Conservation (phyloP, 495 filamentous ascomycete species). For the Sporormia fimetaria region DNA sequence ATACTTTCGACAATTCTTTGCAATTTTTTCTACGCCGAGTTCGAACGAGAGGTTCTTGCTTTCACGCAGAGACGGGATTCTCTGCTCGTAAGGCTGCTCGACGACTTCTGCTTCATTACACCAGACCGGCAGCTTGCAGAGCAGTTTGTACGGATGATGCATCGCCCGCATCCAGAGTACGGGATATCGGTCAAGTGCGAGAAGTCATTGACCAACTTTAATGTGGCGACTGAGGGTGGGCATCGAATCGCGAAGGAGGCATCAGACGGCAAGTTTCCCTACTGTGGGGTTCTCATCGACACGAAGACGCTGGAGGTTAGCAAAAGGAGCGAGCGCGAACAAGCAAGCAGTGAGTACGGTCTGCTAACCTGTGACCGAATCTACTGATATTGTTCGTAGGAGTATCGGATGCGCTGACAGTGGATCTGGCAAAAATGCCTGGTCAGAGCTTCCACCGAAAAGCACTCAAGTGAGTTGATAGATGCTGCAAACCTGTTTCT, state of each 20-base stretch:
- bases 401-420: slow-evolving; percentile 57
- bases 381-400: slow-evolving; percentile 11
- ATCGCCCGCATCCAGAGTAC: slow-evolving; percentile 62
- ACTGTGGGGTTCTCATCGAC: slow-evolving; percentile 73
- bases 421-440: slow-evolving; percentile 57
- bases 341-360: too few relatives aligned
- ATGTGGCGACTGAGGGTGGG: slow-evolving; percentile 29
- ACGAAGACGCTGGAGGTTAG: slow-evolving; percentile 63
- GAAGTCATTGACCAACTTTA: slow-evolving; percentile 84
- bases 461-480: slow-evolving; percentile 49
- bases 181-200: slow-evolving; percentile 64
- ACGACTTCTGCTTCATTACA: slow-evolving; percentile 88
- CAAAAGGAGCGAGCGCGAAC: slow-evolving; percentile 45
- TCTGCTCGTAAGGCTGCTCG: slow-evolving; percentile 69
- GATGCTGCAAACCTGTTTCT: too few relatives aligned
- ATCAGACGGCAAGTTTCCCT: slow-evolving; percentile 53
- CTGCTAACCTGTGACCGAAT: slow-evolving; percentile 14
- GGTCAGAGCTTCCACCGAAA: slow-evolving; percentile 70
- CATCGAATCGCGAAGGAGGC: slow-evolving; percentile 6
- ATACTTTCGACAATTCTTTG: slow-evolving; percentile 75
- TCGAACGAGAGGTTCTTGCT: slow-evolving; percentile 56
- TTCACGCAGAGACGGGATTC: slow-evolving; percentile 53
- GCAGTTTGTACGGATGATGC: slow-evolving; percentile 67
- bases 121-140: slow-evolving; percentile 50
- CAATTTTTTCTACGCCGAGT: slow-evolving; percentile 85